Conservation (phyloP, 1,284 basidiomycete genomes). For the Vanrija sp. region DNA sequence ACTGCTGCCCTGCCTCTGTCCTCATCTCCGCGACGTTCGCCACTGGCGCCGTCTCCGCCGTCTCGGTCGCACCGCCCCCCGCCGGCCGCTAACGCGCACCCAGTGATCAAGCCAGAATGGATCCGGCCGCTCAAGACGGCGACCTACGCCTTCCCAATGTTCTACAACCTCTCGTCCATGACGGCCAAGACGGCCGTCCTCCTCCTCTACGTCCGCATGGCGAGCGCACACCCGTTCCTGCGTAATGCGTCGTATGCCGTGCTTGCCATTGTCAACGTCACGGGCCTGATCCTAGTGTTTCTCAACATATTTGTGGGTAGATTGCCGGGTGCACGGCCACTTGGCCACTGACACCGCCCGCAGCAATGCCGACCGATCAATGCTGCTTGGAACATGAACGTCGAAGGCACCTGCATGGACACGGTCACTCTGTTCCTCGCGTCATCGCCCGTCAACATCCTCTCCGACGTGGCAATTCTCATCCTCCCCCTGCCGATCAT, state of each 20-base stretch:
- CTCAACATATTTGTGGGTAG: conserved; percentile 39
- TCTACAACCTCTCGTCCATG: conserved; percentile 46
- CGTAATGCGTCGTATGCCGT: conserved; percentile 38
- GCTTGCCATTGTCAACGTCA: conserved; percentile 38
- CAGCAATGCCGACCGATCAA: conserved; percentile 41
- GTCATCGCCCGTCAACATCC: conserved; percentile 45
- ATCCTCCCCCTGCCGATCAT: conserved; percentile 46
- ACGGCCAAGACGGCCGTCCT: conserved; percentile 45
- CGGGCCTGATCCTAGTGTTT: conserved; percentile 44
- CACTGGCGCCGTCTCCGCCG: no score
- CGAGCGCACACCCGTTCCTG: conserved; percentile 39
- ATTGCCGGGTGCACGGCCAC: background rate
- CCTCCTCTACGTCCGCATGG: conserved; percentile 48
- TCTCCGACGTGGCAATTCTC: conserved; percentile 47
- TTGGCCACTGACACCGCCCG: background rate
- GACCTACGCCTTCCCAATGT: conserved; percentile 44
- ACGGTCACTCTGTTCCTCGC: conserved; percentile 43
- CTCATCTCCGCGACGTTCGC: no score
- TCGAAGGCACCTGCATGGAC: conserved; percentile 36
- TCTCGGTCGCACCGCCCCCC: no score
- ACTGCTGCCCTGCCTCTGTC: no score
- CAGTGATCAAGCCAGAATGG: conserved; percentile 25
- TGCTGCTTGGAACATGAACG: conserved; percentile 28
- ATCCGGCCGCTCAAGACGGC: conserved; percentile 22
- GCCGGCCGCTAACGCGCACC: background rate